Percentiles rank a stretch among this genome's conserved stretches.
Evolutionary conservation across 1,284 basidiomycete species (phyloP).

Genomic region (Mycocalia duriaeana): DNA sequence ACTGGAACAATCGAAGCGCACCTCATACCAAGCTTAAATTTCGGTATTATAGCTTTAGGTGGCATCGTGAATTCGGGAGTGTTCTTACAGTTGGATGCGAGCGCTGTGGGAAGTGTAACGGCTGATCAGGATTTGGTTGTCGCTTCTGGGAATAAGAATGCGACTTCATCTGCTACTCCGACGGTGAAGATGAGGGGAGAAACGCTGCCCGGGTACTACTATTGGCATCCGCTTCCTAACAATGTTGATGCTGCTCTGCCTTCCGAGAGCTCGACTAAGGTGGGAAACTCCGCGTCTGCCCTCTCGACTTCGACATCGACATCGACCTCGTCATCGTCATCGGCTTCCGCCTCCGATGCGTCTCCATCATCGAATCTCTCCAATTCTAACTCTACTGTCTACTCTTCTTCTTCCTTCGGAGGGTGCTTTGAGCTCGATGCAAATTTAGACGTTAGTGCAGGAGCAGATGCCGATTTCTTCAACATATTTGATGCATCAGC

Average conservation of each 20-base stretch:
- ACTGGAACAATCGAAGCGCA: constrained; percentile 40
- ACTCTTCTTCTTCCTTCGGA: constrained; percentile 15
- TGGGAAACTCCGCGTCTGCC: neutral
- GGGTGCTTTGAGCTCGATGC: constrained; percentile 33
- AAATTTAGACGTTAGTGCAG: constrained; percentile 32
- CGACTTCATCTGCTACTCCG: neutral
- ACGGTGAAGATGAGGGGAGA: neutral
- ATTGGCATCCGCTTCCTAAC: constrained; percentile 1
- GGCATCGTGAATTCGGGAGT: constrained; percentile 31
- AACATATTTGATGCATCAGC: constrained; percentile 27
- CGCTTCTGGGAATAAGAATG: neutral
- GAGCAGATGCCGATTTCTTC: constrained; percentile 32
- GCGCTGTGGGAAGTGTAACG: constrained; percentile 15
- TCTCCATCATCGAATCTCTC: constrained; percentile 1
- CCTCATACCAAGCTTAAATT: constrained; percentile 42
- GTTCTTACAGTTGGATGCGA: constrained; percentile 42
- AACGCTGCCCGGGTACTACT: constrained; percentile 4
- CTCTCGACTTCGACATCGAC: constrained; percentile 1
- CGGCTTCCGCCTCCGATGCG: constrained; percentile 1
- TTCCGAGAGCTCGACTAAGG: neutral
- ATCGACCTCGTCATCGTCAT: constrained; percentile 1
- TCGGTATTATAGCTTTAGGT: constrained; percentile 38
- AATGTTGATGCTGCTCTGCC: neutral
- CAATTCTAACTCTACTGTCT: constrained; percentile 4
- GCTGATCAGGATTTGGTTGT: neutral